Base-by-base conservation (phyloP, 768 basidiomycete species). In the Lentinula sp. region DNA sequence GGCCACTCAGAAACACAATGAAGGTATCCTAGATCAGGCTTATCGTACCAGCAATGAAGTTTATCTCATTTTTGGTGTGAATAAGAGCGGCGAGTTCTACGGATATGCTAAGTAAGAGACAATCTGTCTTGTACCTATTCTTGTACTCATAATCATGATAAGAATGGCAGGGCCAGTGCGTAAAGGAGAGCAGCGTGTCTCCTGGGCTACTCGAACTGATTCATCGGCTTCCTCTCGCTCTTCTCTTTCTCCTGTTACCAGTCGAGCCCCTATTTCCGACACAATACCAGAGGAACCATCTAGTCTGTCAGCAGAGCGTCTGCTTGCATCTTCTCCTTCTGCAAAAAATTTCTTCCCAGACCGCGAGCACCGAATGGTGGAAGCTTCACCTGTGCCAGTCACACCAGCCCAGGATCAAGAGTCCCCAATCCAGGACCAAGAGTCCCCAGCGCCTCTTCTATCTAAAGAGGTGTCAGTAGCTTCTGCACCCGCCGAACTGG, bases 1-100 rank as follows among this genome's bases (percentile, higher is more conserved):
- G 96, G 89, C 91, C 49, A 98, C 95, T 1, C 96, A 98, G 74
- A 81, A 78, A 65, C 95, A 96, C 74, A 97, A 96, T 67, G 93
- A 97, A 73, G 85, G 84, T 8, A 85, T 96, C 52, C 77, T 97
- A 15, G 94, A 98, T 65, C 93, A 93, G 70, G 95, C 96, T 0
- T 98, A 79, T 71, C 86, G 95, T n/a, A 97, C 93, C 2, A 88
- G 89, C 63, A 81, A 83, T 64, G 91, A 95, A 28, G 95, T 98
- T 3, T 90, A 80, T 67, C 80, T 98, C 48, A 86, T 98, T 61
- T 98, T 98, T 66, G 84, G 94, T 39, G 96, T 91, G 16, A 98
- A 98, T 74, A 93, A 89, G 70, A 90, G 89, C 60, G 94, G 96
- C 39, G 93, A 93, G 71, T 98, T 97, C 69, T 97, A 89, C 67